These are phyloP conservation scores for Leccinum truebloodii DNA, from an alignment of 768 basidiomycete species.

Conservation along the genomic window DNA sequence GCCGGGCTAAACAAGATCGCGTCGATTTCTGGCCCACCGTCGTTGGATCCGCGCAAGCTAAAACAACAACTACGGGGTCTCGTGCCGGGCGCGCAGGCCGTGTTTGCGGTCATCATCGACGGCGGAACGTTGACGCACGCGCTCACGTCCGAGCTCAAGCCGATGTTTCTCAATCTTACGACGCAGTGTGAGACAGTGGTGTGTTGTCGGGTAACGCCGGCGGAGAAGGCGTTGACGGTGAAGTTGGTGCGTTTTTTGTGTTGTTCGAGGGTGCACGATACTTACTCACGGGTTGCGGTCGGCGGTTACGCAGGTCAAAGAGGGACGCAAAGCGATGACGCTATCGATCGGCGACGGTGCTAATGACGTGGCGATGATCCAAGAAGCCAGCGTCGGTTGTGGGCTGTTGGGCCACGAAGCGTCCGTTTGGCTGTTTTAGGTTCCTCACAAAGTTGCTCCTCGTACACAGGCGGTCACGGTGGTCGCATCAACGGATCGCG, in stretches of 20 bases:
- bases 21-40: conserved; percentile 76
- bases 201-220: conserved; percentile 96
- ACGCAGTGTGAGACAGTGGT: conserved; percentile 98
- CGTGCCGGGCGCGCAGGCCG: conserved; percentile 59
- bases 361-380: conserved; percentile 99
- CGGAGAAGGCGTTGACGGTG: conserved; percentile 97
- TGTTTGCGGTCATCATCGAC: conserved; percentile 95
- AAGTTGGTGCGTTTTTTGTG: conserved; percentile 61
- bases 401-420: conserved; percentile 94
- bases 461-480: conserved; percentile 78
- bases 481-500: conserved; percentile 95
- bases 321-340: conserved; percentile 95
- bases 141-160: conserved; percentile 73
- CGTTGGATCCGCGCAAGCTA: conserved; percentile 49
- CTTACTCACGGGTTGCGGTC: not conserved
- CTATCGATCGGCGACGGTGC: conserved; percentile 96
- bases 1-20: conserved; percentile 89
- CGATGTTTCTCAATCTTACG: conserved; percentile 85
- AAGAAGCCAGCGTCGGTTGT: conserved; percentile 97
- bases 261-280: not conserved
- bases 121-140: conserved; percentile 90
- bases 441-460: conserved; percentile 89
- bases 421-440: conserved; percentile 96
- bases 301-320: conserved; percentile 68
- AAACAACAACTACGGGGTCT: conserved; percentile 51